Evolutionary conservation across 148 eudicot genomes (phyloP), one percentile per base, ranked within the genome.

Genomic region (Camellia japonica): DNA sequence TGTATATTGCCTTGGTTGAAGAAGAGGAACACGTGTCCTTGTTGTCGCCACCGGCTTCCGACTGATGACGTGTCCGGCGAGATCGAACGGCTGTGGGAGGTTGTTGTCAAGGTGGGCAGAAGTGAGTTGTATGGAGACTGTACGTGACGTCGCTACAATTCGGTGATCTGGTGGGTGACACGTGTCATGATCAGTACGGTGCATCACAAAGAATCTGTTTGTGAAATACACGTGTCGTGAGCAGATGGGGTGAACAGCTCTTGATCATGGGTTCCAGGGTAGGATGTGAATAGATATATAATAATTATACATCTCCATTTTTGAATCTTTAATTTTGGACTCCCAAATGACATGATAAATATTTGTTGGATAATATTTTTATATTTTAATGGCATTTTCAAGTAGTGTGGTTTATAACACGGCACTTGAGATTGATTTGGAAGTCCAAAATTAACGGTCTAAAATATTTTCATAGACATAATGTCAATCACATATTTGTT

Each of bases 1-100:
- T 95, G 98, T 61, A 87, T 93, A 18, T 65, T 95, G 87, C 88
- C 90, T 52, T 95, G 98, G 98, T 84, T 95, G 54, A 82, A 78
- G 79, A 88, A 85, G 80, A 83, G 89, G 71, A 90, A 90, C 87
- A 93, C 97, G 38, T 95, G 98, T 69, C 98, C 98, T 18, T 90
- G 94, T 46, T 95, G 98, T 72, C 87, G 98, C 73, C 76, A 78
- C 23, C 86, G 71, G 77, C 87, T 95, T 68, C 97, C 97, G 13
- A 87, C 91, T 9, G 93, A 92, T 76, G 94, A 93, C 64, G 90
- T 90, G 63, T 87, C 77, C 83, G 92, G 89, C 1, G 98, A 95
- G 89, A 87, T 93, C 73, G 83, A 87, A 20, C 86, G 98, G 88
- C 81, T 90, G 75, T 88, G 95, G 97, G 92, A 90, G 71, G 83